Percentiles rank a stretch among this genome's conserved stretches.
Evolutionary conservation across 2,329 filamentous ascomycete species (phyloP).

Genomic region (Colletotrichum eremochloae): DNA sequence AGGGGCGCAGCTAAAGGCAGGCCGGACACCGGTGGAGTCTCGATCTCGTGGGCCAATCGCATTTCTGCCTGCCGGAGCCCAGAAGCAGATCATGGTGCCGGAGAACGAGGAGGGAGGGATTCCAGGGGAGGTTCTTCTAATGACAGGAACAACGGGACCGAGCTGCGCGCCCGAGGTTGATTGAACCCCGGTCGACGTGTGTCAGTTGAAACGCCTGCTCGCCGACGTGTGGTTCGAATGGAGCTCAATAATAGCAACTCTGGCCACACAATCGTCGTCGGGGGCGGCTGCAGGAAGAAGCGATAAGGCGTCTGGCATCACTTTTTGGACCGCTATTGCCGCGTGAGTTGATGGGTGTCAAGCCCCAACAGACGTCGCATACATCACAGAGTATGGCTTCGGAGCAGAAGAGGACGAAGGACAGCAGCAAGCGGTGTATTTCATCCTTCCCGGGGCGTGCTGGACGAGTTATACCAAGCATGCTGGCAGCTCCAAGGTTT

Average conservation of each 20-base stretch:
- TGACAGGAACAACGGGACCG: constrained; percentile 28
- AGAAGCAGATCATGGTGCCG: constrained; percentile 6
- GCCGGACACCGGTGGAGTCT: constrained; percentile 19
- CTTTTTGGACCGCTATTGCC: not conserved
- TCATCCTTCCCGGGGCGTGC: not conserved
- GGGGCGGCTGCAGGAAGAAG: not conserved
- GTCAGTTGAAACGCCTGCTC: constrained; percentile 23
- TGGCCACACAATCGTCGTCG: not conserved
- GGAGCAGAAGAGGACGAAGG: not conserved
- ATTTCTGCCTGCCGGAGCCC: constrained; percentile 5
- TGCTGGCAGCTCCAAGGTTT: too few species aligned
- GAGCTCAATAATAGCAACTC: constrained; percentile 13
- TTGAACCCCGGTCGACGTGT: constrained; percentile 7
- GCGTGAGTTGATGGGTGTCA: not conserved
- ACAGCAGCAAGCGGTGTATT: not conserved
- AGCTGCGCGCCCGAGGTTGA: not conserved
- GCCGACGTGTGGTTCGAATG: constrained; percentile 4
- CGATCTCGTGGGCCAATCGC: constrained; percentile 35
- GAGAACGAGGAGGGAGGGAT: not conserved
- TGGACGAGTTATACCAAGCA: not conserved
- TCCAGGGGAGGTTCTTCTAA: constrained; percentile 3
- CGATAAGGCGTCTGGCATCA: not conserved
- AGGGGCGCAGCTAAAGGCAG: constrained; percentile 30
- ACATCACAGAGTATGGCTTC: not conserved
- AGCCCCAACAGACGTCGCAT: not conserved